These are phyloP conservation scores for Copromyces sp. DNA, from an alignment of 495 filamentous ascomycete genomes.

Conservation along the genomic window DNA sequence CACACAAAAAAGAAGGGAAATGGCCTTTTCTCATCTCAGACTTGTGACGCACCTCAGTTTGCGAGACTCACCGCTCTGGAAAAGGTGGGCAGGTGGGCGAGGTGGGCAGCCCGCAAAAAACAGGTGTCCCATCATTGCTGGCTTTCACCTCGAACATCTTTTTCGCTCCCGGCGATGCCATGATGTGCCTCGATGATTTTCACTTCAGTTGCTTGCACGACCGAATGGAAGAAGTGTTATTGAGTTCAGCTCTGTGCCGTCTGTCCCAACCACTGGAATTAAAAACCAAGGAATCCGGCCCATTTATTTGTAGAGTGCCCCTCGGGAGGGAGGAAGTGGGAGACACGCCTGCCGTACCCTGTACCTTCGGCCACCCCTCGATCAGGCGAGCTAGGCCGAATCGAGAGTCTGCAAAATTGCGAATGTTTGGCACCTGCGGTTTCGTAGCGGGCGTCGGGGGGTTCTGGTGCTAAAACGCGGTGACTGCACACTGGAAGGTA, in stretches of 20 bases:
- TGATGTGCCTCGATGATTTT: background rate
- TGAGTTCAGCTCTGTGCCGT: background rate
- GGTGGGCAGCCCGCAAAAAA: background rate
- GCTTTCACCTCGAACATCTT: background rate
- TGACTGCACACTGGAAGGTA: conserved; percentile 7
- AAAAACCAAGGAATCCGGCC: background rate
- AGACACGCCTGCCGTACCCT: conserved; percentile 4
- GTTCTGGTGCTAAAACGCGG: conserved; percentile 6
- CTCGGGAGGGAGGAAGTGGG: conserved; percentile 3
- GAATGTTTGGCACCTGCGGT: conserved; percentile 4
- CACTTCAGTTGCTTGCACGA: background rate
- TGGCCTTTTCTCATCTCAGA: conserved; percentile 2
- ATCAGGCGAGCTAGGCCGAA: conserved; percentile 7
- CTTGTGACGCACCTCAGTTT: background rate
- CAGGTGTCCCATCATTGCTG: background rate
- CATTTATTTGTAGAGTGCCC: conserved; percentile 2
- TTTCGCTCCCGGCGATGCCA: background rate
- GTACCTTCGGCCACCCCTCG: conserved; percentile 1
- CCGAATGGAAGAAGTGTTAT: background rate
- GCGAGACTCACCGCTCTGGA: conserved; percentile 12
- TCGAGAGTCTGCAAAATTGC: conserved; percentile 20
- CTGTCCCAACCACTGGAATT: background rate
- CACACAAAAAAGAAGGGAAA: background rate
- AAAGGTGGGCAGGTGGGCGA: background rate
- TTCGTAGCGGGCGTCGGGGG: conserved; percentile 1